These are phyloP conservation scores for Mrakia blollopis DNA, from an alignment of 768 basidiomycete species.

Conservation along the genomic window DNA sequence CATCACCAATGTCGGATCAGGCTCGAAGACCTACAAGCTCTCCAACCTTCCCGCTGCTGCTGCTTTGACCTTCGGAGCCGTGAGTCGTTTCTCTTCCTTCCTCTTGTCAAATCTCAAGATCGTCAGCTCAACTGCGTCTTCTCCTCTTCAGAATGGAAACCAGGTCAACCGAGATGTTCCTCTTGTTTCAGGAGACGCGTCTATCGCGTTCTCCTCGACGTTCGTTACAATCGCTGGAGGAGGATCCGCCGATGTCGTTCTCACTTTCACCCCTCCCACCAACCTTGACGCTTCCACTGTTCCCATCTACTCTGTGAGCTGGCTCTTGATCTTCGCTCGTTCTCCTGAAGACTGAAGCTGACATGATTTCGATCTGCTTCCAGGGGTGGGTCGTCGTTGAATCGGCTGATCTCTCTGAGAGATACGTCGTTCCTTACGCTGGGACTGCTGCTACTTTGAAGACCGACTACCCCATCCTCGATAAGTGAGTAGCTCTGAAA, in stretches of 20 bases:
- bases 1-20: constrained; percentile 52
- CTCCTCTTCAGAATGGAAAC: not conserved
- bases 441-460: constrained; percentile 7
- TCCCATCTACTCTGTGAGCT: constrained; percentile 28
- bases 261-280: constrained; percentile 25
- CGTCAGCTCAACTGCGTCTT: not conserved
- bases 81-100: not conserved
- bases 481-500: not conserved
- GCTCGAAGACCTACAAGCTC: constrained; percentile 48
- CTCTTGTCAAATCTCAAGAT: not conserved
- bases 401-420: constrained; percentile 4
- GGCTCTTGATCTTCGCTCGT: not conserved
- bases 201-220: constrained; percentile 10
- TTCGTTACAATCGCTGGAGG: constrained; percentile 19
- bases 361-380: not conserved
- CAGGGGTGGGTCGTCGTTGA: constrained; percentile 25
- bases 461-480: not conserved
- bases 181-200: constrained; percentile 16
- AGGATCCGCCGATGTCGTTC: not conserved
- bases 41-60: constrained; percentile 59
- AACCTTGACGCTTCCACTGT: constrained; percentile 18
- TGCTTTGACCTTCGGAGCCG: constrained; percentile 47
- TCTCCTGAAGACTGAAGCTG: not conserved
- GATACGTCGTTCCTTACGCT: constrained; percentile 22
- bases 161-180: constrained; percentile 9